These are phyloP conservation scores for Copromyces sp. DNA, from an alignment of 495 filamentous ascomycete species.

Conservation along the genomic window DNA sequence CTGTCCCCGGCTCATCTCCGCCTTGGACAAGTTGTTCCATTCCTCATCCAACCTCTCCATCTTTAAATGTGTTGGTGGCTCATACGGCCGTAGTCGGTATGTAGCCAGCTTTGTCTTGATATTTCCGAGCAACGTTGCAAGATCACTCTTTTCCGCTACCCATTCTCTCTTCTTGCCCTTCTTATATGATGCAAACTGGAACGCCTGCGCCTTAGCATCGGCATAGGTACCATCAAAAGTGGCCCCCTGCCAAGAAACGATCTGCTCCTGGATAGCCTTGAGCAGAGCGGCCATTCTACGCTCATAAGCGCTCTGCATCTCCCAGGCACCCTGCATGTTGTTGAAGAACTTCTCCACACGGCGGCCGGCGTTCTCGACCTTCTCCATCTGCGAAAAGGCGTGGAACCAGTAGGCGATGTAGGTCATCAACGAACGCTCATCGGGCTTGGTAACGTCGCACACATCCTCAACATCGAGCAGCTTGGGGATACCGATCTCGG, in stretches of 20 bases:
- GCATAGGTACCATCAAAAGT: slow-evolving; percentile 85
- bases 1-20: slow-evolving; percentile 79
- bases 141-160: slow-evolving; percentile 95
- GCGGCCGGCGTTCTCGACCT: slow-evolving; percentile 92
- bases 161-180: slow-evolving; percentile 78
- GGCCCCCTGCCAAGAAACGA: slow-evolving; percentile 62
- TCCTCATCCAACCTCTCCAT: slow-evolving; percentile 71
- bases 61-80: slow-evolving; percentile 71
- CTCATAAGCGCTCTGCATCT: slow-evolving; percentile 96
- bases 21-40: slow-evolving; percentile 66
- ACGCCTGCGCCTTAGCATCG: slow-evolving; percentile 81
- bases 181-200: slow-evolving; percentile 78
- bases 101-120: slow-evolving; percentile 98
- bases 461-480: slow-evolving; percentile 96
- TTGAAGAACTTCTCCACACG: slow-evolving; percentile 97
- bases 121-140: slow-evolving; percentile 88
- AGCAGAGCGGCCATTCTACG: slow-evolving; percentile 72
- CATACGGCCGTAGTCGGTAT: slow-evolving; percentile 82
- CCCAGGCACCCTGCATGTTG: slow-evolving; percentile 99
- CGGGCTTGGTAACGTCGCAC: slow-evolving; percentile 88
- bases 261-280: slow-evolving; percentile 59
- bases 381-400: slow-evolving; percentile 95
- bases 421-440: slow-evolving; percentile 95
- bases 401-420: slow-evolving; percentile 99
- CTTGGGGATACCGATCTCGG: slow-evolving; percentile 95